Evolutionary conservation across 768 basidiomycete genomes (phyloP).

Genomic region (Astraeus odoratus): DNA sequence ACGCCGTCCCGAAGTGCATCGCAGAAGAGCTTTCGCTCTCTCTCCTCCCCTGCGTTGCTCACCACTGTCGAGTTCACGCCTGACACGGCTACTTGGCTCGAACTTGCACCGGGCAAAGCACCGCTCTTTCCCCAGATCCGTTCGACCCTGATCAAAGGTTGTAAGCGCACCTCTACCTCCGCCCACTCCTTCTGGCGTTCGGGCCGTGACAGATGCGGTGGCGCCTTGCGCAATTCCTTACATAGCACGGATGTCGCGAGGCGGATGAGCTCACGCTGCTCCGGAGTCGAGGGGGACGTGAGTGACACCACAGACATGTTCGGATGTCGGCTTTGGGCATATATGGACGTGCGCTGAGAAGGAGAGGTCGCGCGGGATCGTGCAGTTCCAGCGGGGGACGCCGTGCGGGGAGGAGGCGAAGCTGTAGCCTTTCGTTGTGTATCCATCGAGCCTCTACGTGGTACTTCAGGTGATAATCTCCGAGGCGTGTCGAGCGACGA

Average conservation of each 20-base stretch:
- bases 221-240: slow-evolving; percentile 57
- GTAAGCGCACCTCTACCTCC: slow-evolving; percentile 64
- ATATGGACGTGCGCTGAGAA: slow-evolving; percentile 33
- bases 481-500: slow-evolving; percentile 27
- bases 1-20: slow-evolving; percentile 80
- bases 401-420: slow-evolving; percentile 31
- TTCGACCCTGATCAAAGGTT: slow-evolving; percentile 59
- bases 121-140: slow-evolving; percentile 71
- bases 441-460: slow-evolving; percentile 17
- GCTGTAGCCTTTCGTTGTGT: slow-evolving; percentile 17
- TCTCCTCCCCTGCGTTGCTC: slow-evolving; percentile 58
- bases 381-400: slow-evolving; percentile 37
- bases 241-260: slow-evolving; percentile 57
- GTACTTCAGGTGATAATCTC: slow-evolving; percentile 24
- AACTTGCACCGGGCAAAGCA: slow-evolving; percentile 32
- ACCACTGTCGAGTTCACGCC: slow-evolving; percentile 29
- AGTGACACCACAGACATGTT: slow-evolving; percentile 59
- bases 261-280: slow-evolving; percentile 64
- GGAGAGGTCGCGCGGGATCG: slow-evolving; percentile 42
- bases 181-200: slow-evolving; percentile 59
- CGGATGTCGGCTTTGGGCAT: slow-evolving; percentile 47
- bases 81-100: slow-evolving; percentile 31
- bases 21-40: slow-evolving; percentile 64
- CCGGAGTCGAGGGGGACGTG: slow-evolving; percentile 40
- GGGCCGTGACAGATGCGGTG: slow-evolving; percentile 45